Evolutionary conservation across 164 flowering plant genomes (phyloP).

Genomic region (Nymphaea colorata): DNA sequence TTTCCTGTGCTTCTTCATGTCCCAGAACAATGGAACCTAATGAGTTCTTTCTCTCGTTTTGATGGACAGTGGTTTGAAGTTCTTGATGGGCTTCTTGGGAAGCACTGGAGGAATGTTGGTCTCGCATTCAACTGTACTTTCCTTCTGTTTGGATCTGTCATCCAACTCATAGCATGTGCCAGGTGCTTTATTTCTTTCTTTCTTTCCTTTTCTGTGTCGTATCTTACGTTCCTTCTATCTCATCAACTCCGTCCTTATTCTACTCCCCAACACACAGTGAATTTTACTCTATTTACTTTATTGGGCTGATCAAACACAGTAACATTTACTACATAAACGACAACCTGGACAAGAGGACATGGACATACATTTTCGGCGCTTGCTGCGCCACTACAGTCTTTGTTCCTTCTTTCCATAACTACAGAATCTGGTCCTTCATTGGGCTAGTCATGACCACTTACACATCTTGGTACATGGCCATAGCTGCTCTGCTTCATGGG

Average conservation of each 20-base stretch:
- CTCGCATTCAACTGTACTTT: conserved; percentile 77
- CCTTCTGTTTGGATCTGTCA: conserved; percentile 74
- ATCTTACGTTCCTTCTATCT: too few species aligned
- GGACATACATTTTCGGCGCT: conserved; percentile 84
- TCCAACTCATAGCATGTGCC: conserved; percentile 86
- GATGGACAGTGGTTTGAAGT: conserved; percentile 77
- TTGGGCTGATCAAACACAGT: conserved; percentile 19
- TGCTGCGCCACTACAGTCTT: conserved; percentile 79
- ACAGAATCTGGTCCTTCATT: conserved; percentile 77
- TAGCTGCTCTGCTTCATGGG: conserved; percentile 64
- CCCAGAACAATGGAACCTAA: background rate
- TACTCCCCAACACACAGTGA: too few species aligned
- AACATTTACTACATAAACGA: conserved; percentile 84
- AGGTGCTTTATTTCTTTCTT: conserved; percentile 25
- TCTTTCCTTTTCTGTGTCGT: too few species aligned
- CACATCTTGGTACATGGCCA: conserved; percentile 83
- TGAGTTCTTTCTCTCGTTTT: background rate
- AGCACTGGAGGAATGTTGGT: conserved; percentile 65
- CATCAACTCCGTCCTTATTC: too few species aligned
- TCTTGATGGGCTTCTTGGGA: conserved; percentile 73
- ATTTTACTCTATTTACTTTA: too few species aligned
- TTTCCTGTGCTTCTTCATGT: background rate
- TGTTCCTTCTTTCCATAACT: conserved; percentile 86
- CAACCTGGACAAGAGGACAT: conserved; percentile 67
- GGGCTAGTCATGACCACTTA: conserved; percentile 86